phyloP scores from a whole-genome alignment of 2,329 filamentous ascomycete genomes.

The Aureobasidium mangrovei region DNA sequence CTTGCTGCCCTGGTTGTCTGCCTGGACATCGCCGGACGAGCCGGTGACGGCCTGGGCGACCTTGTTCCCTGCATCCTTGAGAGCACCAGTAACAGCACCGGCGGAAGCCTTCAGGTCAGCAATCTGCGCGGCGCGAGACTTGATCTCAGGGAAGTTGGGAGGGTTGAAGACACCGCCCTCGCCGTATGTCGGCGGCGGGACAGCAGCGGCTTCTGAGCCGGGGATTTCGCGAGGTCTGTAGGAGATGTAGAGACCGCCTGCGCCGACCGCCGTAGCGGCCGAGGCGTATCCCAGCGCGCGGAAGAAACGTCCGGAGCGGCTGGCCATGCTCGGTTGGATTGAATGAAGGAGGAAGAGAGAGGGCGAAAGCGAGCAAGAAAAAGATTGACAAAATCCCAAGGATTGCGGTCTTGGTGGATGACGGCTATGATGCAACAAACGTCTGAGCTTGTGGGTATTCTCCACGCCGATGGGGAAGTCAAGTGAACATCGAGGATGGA shows the following conservation, averaged over 20 bases:
- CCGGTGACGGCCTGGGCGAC: constrained; percentile 29
- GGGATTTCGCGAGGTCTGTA: constrained; percentile 66
- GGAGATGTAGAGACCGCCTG: constrained; percentile 50
- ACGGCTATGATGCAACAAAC: constrained; percentile 11
- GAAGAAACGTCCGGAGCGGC: constrained; percentile 30
- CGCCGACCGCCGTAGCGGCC: constrained; percentile 45
- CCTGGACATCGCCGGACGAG: constrained; percentile 21
- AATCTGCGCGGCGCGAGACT: constrained; percentile 56
- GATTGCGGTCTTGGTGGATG: constrained; percentile 7
- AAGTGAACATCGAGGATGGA: background rate
- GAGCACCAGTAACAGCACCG: constrained; percentile 30
- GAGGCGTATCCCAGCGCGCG: constrained; percentile 52
- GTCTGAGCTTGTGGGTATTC: constrained; percentile 13
- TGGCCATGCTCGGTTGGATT: constrained; percentile 10
- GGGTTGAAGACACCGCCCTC: constrained; percentile 59
- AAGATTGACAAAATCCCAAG: background rate
- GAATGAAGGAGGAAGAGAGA: constrained; percentile 5
- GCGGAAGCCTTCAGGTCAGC: constrained; percentile 47
- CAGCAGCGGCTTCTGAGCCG: constrained; percentile 57
- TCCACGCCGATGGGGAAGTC: constrained; percentile 7
- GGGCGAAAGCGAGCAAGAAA: background rate
- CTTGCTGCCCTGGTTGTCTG: constrained; percentile 19
- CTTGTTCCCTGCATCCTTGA: constrained; percentile 38
- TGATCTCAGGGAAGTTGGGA: constrained; percentile 56
- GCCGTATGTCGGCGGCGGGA: constrained; percentile 61